Base-by-base conservation (phyloP, 2,329 filamentous ascomycete genomes). In the Xylariaceae sp. region DNA sequence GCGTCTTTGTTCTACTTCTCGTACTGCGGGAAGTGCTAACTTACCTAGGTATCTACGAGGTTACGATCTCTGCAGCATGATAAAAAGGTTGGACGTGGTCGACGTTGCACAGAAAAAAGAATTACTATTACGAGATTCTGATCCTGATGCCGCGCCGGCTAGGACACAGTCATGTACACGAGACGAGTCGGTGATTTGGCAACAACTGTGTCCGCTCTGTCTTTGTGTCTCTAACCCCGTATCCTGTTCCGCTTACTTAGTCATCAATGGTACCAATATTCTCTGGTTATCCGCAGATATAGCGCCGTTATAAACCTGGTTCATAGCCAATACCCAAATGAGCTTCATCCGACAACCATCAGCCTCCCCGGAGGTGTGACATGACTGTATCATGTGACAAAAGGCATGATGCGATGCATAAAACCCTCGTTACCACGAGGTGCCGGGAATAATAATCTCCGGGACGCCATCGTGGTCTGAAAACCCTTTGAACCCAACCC, bases 391-490 rank as follows among this genome's bases (percentile, higher is more conserved):
- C 37, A 56, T 51, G 55, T 58, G 52, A 60, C 63, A 62, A 61
- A n/a, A 54, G 60, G 55, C 56, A 59, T 41, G 39, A 21, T 41
- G 49, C 65, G 65, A 61, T 65, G 65, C 65, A 65, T 63, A 65
- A 61, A 65, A 65, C 63, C 65, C 63, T 62, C 53, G 56, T 55
- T 61, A 13, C 45, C 30, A 34, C 54, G 50, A 55, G 55, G 47
- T 58, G 58, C 57, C 54, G 40, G 51, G 58, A 62, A 51, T 57
- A 37, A 55, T 44, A 44, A 55, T 53, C 52, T 49, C 53, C 54
- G 49, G 57, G 58, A 56, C 52, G 29, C 13, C 32, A 48, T 39
- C 32, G 39, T 47, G 49, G 39, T 55, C 58, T 43, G 12, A 18
- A 54, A 47, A 54, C 19, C 47, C 36, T 42, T 46, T 51, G 15